Evolutionary conservation across 768 basidiomycete genomes (phyloP), one percentile per base, ranked within the genome.

Genomic region (Suillus spraguei): DNA sequence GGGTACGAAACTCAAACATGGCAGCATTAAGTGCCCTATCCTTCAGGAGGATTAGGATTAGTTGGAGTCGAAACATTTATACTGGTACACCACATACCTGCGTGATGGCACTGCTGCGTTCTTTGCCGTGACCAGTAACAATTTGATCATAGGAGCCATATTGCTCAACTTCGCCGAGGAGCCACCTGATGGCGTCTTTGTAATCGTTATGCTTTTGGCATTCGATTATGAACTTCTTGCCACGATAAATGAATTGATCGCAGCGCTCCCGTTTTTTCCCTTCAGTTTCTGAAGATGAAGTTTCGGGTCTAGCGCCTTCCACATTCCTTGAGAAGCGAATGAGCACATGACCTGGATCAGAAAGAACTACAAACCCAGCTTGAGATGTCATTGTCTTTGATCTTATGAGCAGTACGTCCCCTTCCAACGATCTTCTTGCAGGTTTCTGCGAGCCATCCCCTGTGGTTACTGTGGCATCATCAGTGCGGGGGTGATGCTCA

Each of bases 191-290:
- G 7, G 87, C 85, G 63, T 87, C 87, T 68, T 95, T 92, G 76
- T 97, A 98, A 72, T 97, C 91, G 60, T 88, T 83, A 76, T 97
- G 95, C 71, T 90, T 89, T 77, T 97, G 95, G 72, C 93, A 95
- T 71, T 98, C 96, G 63, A 96, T 83, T 60, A 97, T 86, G 42
- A 91, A 89, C 87, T 97, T 98, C 83, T 98, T 98, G 7, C 87
- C 83, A 14, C 97, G 86, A 81, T 90, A 97, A 71, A 99, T 91
- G 76, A 95, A 97, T 71, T 93, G 94, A 61, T 97, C 94, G 28
- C 94, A 84, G 22, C 97, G 82, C 36, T 35, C 72, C 9, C 64
- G 70, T 69, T 76, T 80, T 78, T 70, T 79, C 70, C 74, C 70
- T 69, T 81, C 67, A 63, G 64, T 58, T 65, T 81, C 76, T 65